Evolutionary conservation across 345 rosid species (phyloP).

Genomic region (Gossypium rotundifolium): DNA sequence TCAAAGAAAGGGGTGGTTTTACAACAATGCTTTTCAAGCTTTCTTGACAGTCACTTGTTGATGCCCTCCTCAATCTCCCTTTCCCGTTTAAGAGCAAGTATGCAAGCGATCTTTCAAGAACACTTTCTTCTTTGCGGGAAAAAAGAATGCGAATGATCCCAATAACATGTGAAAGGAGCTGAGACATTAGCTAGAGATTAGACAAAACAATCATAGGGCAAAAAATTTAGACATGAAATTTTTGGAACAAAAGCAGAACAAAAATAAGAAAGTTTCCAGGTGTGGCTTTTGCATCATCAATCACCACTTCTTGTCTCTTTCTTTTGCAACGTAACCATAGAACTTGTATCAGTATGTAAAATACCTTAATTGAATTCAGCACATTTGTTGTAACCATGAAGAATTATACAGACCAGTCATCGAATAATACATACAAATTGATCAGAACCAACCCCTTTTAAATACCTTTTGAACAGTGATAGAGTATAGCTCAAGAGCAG

Average conservation of each 20-base stretch:
- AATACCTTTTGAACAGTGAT: too few relatives aligned
- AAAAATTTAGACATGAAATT: too few relatives aligned
- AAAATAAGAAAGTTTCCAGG: not conserved
- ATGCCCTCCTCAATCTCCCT: slow-evolving; percentile 84
- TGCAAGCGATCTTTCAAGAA: slow-evolving; percentile 51
- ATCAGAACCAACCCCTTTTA: too few relatives aligned
- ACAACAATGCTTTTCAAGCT: slow-evolving; percentile 74
- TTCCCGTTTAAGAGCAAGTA: slow-evolving; percentile 18
- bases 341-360: too few relatives aligned
- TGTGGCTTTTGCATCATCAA: not conserved
- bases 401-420: too few relatives aligned
- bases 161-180: not conserved
- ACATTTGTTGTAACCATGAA: too few relatives aligned
- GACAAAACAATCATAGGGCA: not conserved
- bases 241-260: not conserved
- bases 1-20: slow-evolving; percentile 60
- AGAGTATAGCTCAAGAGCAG: too few relatives aligned
- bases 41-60: slow-evolving; percentile 69
- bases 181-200: not conserved
- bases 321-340: not conserved
- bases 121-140: not conserved
- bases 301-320: not conserved
- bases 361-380: too few relatives aligned
- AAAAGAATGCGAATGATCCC: not conserved
- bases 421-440: too few relatives aligned